A percentile compares a stretch with the other conserved stretches of the same genome.
Conservation (phyloP, 2,329 filamentous ascomycete genomes). For the Scedosporium dehoogii region DNA sequence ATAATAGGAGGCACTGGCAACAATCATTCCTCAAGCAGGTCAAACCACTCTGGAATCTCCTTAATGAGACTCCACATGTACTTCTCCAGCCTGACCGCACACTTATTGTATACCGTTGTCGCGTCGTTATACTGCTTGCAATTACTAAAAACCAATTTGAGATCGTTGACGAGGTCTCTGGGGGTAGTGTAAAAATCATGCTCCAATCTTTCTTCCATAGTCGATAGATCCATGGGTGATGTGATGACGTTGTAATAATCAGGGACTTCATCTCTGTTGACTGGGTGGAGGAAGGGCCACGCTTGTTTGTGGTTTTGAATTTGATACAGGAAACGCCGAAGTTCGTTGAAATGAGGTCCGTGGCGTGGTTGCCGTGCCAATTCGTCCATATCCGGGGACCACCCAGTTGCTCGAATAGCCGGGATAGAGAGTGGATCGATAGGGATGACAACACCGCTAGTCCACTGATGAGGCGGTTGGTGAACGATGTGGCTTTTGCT, state of each 20-base stretch:
- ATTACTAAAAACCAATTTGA: constrained; percentile 84
- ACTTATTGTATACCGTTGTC: constrained; percentile 89
- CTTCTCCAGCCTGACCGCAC: constrained; percentile 84
- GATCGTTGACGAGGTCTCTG: constrained; percentile 86
- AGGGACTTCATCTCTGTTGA: constrained; percentile 89
- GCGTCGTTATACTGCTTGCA: constrained; percentile 96
- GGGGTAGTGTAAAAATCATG: constrained; percentile 84
- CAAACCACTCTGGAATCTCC: constrained; percentile 85
- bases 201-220: constrained; percentile 93
- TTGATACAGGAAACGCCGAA: constrained; percentile 86
- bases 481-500: constrained; percentile 84
- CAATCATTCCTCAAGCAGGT: constrained; percentile 22
- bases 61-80: constrained; percentile 93
- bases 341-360: constrained; percentile 90
- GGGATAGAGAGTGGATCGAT: constrained; percentile 82
- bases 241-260: constrained; percentile 99
- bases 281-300: constrained; percentile 91
- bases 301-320: constrained; percentile 87
- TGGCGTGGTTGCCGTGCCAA: constrained; percentile 89
- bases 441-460: constrained; percentile 50
- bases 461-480: constrained; percentile 76
- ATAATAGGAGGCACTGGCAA: no score
- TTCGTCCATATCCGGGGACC: constrained; percentile 97
- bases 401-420: constrained; percentile 88
- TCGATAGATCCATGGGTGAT: constrained; percentile 91